Evolutionary conservation across 2,329 filamentous ascomycete species (phyloP).

Genomic region (Curvularia sp.): DNA sequence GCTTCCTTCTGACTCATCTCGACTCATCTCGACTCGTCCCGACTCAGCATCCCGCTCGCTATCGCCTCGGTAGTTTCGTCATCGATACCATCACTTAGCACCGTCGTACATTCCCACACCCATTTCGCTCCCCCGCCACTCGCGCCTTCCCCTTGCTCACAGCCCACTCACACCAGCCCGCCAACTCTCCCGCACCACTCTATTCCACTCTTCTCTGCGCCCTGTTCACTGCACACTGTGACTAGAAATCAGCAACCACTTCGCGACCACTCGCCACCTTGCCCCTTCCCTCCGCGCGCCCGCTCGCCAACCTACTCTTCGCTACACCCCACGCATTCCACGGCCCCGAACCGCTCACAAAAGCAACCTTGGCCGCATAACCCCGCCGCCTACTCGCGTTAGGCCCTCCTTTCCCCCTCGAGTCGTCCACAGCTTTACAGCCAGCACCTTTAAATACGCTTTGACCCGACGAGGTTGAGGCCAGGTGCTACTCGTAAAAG

Average conservation of each 20-base stretch:
- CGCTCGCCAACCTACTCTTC: neutral
- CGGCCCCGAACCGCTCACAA: neutral
- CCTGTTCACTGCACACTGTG: neutral
- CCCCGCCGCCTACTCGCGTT: conserved; percentile 35
- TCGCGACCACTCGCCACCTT: conserved; percentile 24
- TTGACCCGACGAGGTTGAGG: conserved; percentile 86
- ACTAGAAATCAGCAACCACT: conserved; percentile 7
- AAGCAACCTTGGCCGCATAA: conserved; percentile 22
- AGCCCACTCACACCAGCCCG: conserved; percentile 6
- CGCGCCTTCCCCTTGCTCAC: conserved; percentile 12
- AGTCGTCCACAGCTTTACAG: conserved; percentile 59
- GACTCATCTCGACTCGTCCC: conserved; percentile 18
- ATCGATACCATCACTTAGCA: conserved; percentile 32
- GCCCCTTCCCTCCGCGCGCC: conserved; percentile 11
- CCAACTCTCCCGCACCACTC: conserved; percentile 3
- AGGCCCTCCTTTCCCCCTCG: conserved; percentile 32
- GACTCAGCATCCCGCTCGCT: conserved; percentile 17
- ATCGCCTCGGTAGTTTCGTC: conserved; percentile 45
- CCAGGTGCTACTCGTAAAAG: conserved; percentile 76
- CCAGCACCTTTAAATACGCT: conserved; percentile 85
- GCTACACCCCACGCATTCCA: neutral
- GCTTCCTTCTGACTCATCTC: conserved; percentile 30
- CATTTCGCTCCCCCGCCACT: conserved; percentile 18
- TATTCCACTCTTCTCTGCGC: conserved; percentile 6
- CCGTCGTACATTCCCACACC: conserved; percentile 23